These are phyloP conservation scores for Nannochloris sp. DNA, from an alignment of 139 green algal genomes.

Conservation along the genomic window DNA sequence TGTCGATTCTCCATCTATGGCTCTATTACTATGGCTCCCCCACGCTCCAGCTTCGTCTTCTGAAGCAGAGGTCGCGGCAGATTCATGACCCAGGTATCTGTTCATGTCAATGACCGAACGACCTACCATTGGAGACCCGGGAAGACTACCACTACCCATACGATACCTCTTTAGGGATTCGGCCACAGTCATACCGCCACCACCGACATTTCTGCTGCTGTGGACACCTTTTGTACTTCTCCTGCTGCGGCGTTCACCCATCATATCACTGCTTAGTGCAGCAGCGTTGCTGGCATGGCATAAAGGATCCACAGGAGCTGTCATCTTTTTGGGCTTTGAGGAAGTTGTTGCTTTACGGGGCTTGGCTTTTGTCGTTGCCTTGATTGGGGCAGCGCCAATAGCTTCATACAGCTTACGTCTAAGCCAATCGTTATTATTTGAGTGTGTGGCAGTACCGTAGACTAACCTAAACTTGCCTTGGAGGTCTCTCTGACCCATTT, in stretches of 20 bases:
- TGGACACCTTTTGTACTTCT: background rate
- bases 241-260: background rate
- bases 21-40: too few species aligned
- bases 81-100: slow-evolving; percentile 3
- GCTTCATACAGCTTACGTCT: slow-evolving; percentile 39
- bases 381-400: slow-evolving; percentile 29
- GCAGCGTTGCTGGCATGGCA: background rate
- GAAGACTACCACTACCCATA: too few species aligned
- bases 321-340: slow-evolving; percentile 6
- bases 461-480: slow-evolving; percentile 37
- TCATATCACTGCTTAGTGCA: too few species aligned
- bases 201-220: too few species aligned
- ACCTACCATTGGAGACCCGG: background rate
- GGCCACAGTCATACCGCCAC: too few species aligned
- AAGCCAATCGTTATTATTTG: slow-evolving; percentile 45
- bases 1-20: background rate
- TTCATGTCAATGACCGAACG: slow-evolving; percentile 5
- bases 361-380: slow-evolving; percentile 26
- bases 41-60: slow-evolving; percentile 2
- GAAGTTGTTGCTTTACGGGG: slow-evolving; percentile 2
- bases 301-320: background rate
- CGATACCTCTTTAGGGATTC: too few species aligned
- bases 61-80: background rate
- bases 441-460: slow-evolving; percentile 30
- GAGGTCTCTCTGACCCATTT: slow-evolving; percentile 41